Conservation (phyloP, 129 eudicot species). For the Flaveria sonorensis region DNA sequence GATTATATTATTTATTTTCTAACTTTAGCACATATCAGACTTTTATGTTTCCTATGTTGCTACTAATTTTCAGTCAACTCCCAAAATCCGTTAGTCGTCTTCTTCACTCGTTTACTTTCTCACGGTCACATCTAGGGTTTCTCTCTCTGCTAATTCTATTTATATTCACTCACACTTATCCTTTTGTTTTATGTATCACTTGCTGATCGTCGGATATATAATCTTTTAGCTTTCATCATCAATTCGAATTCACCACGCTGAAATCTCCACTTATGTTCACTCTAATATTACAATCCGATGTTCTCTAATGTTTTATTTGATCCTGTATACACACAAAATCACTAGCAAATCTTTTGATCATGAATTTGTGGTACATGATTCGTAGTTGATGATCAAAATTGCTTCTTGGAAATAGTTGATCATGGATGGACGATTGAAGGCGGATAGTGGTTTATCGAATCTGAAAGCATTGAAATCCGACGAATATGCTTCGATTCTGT, state of each 20-base stretch:
- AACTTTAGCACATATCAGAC: neutral
- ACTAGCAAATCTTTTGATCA: neutral
- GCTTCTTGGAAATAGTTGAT: conserved; percentile 23
- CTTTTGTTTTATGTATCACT: neutral
- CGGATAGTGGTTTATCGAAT: conserved; percentile 35
- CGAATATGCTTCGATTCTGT: conserved; percentile 34
- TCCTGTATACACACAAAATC: neutral
- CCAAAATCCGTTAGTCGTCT: neutral
- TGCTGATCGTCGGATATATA: neutral
- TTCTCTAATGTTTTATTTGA: conserved; percentile 8
- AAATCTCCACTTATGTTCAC: conserved; percentile 1
- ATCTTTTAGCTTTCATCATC: neutral
- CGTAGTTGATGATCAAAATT: neutral
- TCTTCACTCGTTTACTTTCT: conserved; percentile 13
- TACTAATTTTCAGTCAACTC: neutral
- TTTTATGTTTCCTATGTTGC: conserved; percentile 15
- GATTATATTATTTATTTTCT: too few relatives aligned
- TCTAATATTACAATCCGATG: neutral
- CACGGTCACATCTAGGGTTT: conserved; percentile 19
- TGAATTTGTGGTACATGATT: neutral
- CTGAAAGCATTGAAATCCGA: conserved; percentile 31
- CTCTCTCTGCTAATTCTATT: conserved; percentile 17
- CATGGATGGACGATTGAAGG: conserved; percentile 49
- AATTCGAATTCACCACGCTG: neutral
- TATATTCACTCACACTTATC: neutral